Evolutionary conservation across 805 yeast species (phyloP).

Genomic region (Cyberlindnera mrakii): DNA sequence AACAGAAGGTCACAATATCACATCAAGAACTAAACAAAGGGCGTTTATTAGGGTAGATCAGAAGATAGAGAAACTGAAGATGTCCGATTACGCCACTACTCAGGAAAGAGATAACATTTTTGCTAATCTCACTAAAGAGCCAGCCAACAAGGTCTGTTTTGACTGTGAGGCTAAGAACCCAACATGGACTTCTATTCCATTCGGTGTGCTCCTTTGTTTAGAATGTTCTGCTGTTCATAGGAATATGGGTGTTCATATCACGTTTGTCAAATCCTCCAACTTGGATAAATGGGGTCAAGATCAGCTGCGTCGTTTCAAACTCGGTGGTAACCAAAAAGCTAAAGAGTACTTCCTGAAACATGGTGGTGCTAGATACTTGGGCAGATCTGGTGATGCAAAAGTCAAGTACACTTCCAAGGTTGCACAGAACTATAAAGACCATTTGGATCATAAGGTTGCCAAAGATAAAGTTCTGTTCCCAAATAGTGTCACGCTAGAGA

Average conservation of each 20-base stretch:
- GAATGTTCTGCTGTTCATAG: constrained; percentile 96
- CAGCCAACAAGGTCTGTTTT: constrained; percentile 81
- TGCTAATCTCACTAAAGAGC: constrained; percentile 34
- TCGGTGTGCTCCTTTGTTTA: constrained; percentile 86
- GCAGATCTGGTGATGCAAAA: constrained; percentile 52
- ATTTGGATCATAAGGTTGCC: constrained; percentile 60
- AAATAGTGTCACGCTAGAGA: constrained; percentile 63
- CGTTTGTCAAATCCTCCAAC: constrained; percentile 88
- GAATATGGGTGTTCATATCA: constrained; percentile 90
- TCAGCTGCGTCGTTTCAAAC: constrained; percentile 86
- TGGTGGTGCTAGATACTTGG: constrained; percentile 73
- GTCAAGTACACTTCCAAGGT: constrained; percentile 75
- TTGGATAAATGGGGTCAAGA: constrained; percentile 92
- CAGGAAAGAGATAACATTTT: constrained; percentile 20
- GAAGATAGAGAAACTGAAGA: background rate
- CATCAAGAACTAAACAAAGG: no score
- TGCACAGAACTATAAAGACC: constrained; percentile 78
- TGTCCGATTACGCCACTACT: constrained; percentile 9
- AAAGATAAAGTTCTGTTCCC: constrained; percentile 69
- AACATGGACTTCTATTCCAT: constrained; percentile 97
- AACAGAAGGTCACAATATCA: no score
- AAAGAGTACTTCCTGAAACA: constrained; percentile 77
- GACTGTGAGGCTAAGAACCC: constrained; percentile 94
- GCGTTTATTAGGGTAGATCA: no score
- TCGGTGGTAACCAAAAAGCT: constrained; percentile 88